Conservation (phyloP, 371 early-diverging fungal species). For the Fennellomyces sp. region DNA sequence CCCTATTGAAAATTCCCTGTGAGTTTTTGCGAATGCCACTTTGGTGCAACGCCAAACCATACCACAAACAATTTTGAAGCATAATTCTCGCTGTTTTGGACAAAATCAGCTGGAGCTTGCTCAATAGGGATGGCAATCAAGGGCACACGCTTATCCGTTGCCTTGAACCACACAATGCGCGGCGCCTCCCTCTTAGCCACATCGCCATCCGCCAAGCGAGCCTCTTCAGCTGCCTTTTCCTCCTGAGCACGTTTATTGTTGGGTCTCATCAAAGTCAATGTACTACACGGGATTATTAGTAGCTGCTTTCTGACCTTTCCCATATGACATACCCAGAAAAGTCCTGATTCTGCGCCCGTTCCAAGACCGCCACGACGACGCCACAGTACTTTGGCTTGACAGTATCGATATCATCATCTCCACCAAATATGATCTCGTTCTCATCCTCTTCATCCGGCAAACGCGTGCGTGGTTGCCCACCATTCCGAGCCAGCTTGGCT, state of each 20-base stretch:
- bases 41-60: constrained; percentile 6
- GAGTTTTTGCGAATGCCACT: background rate
- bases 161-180: constrained; percentile 78
- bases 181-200: constrained; percentile 25
- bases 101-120: constrained; percentile 65
- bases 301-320: too few relatives aligned
- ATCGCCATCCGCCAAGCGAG: constrained; percentile 14
- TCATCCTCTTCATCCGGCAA: constrained; percentile 50
- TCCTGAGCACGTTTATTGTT: constrained; percentile 55
- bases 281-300: too few relatives aligned
- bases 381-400: constrained; percentile 64
- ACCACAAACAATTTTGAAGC: constrained; percentile 51
- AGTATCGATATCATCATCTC: constrained; percentile 52
- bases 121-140: constrained; percentile 72
- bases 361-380: constrained; percentile 64
- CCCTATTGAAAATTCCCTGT: constrained; percentile 33
- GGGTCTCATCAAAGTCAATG: constrained; percentile 53
- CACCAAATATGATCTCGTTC: constrained; percentile 48
- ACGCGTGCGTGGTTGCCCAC: constrained; percentile 34
- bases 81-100: constrained; percentile 63
- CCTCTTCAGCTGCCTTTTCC: constrained; percentile 23
- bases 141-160: constrained; percentile 80
- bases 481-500: constrained; percentile 47
- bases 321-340: constrained; percentile 63
- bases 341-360: constrained; percentile 61